A percentile compares a stretch with the other conserved stretches of the same genome.
Evolutionary conservation across 805 yeast species (phyloP).

Genomic region (Ogataea methylovora): DNA sequence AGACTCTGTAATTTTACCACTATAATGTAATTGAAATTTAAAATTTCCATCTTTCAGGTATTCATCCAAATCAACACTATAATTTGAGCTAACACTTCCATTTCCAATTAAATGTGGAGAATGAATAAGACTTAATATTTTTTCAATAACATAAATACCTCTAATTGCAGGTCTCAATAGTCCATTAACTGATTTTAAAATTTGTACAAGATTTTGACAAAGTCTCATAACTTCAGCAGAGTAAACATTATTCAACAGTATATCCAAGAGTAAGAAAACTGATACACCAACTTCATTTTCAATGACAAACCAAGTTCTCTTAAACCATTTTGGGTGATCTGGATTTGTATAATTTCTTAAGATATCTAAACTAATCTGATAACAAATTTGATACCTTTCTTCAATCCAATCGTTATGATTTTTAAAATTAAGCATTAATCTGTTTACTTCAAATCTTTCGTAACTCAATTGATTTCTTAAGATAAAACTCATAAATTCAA

Average conservation of each 20-base stretch:
- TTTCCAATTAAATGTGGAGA: too few species aligned
- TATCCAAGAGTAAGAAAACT: constrained; percentile 1
- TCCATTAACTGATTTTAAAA: background rate
- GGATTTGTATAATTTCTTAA: background rate
- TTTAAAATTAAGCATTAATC: constrained; percentile 2
- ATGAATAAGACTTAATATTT: too few species aligned
- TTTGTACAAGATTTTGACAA: too few species aligned
- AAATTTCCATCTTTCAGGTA: too few species aligned
- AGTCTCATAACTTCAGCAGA: background rate
- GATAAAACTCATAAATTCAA: background rate
- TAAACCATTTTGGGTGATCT: background rate
- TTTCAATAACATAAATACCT: background rate
- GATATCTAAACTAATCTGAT: background rate
- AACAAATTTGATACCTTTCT: background rate
- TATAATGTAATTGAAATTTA: too few species aligned
- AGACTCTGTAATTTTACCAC: too few species aligned
- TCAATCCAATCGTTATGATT: background rate
- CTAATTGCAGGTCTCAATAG: constrained; percentile 2
- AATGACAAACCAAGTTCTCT: constrained; percentile 1
- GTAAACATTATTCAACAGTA: background rate
- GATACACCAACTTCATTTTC: constrained; percentile 1
- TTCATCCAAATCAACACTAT: too few species aligned
- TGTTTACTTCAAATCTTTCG: constrained; percentile 2
- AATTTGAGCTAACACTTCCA: too few species aligned
- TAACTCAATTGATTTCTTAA: background rate